Conservation (phyloP, 2,329 filamentous ascomycete genomes). For the Curvularia lunata region DNA sequence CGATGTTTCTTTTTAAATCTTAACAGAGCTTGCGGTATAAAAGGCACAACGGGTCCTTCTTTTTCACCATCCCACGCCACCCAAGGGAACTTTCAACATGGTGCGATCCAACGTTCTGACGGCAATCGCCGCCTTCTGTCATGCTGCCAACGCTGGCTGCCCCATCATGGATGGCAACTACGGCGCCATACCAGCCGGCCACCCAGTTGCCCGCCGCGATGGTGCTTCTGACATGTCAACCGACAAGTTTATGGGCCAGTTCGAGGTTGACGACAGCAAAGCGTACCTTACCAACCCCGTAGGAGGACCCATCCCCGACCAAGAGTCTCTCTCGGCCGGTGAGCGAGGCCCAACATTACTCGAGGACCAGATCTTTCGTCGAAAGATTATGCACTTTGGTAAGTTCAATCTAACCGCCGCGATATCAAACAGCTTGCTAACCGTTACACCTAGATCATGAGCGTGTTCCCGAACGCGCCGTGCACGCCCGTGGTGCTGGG, state of each 20-base stretch:
- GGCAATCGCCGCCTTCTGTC: conserved; percentile 33
- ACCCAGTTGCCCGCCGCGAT: conserved; percentile 40
- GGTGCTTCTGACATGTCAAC: conserved; percentile 25
- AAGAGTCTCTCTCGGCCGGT: conserved; percentile 70
- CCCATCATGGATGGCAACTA: conserved; percentile 47
- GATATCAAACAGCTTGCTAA: not conserved
- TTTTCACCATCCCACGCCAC: not conserved
- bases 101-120: conserved; percentile 30
- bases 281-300: conserved; percentile 65
- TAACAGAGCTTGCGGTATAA: conserved; percentile 22
- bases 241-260: conserved; percentile 46
- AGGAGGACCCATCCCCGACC: conserved; percentile 71
- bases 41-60: not conserved
- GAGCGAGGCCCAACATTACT: conserved; percentile 70
- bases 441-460: conserved; percentile 20
- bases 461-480: conserved; percentile 60
- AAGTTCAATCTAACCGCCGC: not conserved
- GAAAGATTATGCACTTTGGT: conserved; percentile 54
- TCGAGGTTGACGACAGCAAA: conserved; percentile 46
- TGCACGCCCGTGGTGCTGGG: conserved; percentile 72
- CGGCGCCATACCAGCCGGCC: conserved; percentile 34
- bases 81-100: conserved; percentile 27
- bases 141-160: conserved; percentile 37
- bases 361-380: conserved; percentile 68
- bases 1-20: not conserved